Conservation (phyloP, 345 rosid genomes). For the Syzygium aromaticum region DNA sequence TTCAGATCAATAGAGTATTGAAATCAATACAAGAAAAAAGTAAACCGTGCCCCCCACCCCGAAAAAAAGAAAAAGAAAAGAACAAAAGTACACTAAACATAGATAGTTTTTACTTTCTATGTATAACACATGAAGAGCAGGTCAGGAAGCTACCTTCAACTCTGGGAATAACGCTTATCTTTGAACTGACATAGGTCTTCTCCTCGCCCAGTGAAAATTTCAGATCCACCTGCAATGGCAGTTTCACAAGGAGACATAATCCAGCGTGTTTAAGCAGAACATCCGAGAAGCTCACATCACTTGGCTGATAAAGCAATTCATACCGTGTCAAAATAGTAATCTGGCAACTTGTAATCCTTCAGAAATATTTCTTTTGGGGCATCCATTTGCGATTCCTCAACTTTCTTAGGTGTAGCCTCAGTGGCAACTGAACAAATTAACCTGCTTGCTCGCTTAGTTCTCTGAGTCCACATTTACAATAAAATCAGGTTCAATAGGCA, state of each 20-base stretch:
- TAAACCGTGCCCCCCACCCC: background rate
- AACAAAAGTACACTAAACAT: background rate
- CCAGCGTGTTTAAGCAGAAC: background rate
- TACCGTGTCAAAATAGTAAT: constrained; percentile 87
- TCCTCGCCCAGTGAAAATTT: constrained; percentile 84
- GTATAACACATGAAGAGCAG: background rate
- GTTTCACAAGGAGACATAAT: constrained; percentile 3
- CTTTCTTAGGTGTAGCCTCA: constrained; percentile 44
- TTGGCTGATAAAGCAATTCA: constrained; percentile 4
- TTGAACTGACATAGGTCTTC: constrained; percentile 83
- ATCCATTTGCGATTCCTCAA: constrained; percentile 69
- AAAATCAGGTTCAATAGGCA: constrained; percentile 6
- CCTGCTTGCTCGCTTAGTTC: constrained; percentile 37
- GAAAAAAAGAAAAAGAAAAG: background rate
- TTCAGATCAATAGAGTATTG: background rate
- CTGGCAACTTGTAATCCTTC: constrained; percentile 90
- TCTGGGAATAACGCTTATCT: constrained; percentile 63
- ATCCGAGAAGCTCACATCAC: background rate
- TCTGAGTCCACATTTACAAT: constrained; percentile 27
- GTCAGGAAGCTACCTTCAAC: constrained; percentile 54
- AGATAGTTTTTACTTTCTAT: background rate
- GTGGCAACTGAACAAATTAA: constrained; percentile 75
- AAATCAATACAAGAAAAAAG: background rate
- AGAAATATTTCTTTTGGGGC: constrained; percentile 83
- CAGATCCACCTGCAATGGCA: constrained; percentile 60